Evolutionary conservation across 2,329 filamentous ascomycete genomes (phyloP), one percentile per base, ranked within the genome.

Genomic region (Cladosporium halotolerans): DNA sequence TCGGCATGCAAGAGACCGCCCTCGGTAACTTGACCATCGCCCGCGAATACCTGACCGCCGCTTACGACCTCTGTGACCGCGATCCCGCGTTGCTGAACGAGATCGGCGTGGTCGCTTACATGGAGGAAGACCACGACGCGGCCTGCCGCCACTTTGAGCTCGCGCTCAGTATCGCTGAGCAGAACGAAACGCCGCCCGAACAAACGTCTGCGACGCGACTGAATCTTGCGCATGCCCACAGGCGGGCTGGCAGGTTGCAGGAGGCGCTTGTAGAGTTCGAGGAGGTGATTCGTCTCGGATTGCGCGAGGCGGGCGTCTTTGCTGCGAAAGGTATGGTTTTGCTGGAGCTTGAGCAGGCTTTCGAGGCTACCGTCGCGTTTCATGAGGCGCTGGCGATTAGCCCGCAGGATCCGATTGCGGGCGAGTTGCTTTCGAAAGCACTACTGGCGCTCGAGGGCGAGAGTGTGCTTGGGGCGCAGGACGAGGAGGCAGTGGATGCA

Each of bases 1-100:
- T 99, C 23, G 93, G 95, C 6, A 99, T 99, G 93, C 95, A 99
- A 69, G 95, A 99, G 70, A 85, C 97, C 45, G 89, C 92, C 14
- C 79, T 99, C 56, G 95, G 95, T 70, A 97, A 99, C 64, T 88
- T 97, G 81, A 85, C 84, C 0, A 79, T 97, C 13, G 93, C 95
- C 0, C 88, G 95, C 59, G 93, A 99, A 69, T 99, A 97, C 68
- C 80, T 97, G 42, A 90, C 89, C 63, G 90, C 89, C 3, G 91
- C 93, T 0, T 95, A 93, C 68, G 79, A 81, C 0, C 77, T 95
- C 10, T 95, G 89, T 74, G 82, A 84, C 62, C 86, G 84, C 1
- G 93, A 99, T 63, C 93, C 93, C 0, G 73, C 97, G 5, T 81
- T 99, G 3, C 78, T 99, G 52, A 99, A 99, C 68, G 93, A 99